phyloP scores from a whole-genome alignment of 306 rosid species.

The Prunus mira region DNA sequence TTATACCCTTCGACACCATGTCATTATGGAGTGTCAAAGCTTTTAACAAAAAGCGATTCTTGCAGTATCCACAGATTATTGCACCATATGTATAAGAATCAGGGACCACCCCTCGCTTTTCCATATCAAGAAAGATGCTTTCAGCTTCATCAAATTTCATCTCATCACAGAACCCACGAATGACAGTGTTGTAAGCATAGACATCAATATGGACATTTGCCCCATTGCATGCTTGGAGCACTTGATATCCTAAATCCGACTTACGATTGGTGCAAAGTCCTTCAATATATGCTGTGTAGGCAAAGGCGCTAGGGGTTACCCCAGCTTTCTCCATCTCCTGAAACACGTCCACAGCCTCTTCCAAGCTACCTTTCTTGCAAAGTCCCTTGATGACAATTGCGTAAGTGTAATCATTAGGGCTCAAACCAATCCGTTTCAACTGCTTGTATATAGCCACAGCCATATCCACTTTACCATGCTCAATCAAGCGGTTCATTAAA shows the following conservation, averaged over 20 bases:
- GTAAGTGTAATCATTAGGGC: constrained; percentile 63
- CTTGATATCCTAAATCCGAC: constrained; percentile 54
- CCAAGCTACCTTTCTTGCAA: constrained; percentile 56
- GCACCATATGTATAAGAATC: constrained; percentile 47
- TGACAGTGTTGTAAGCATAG: constrained; percentile 50
- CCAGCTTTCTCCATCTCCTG: constrained; percentile 68
- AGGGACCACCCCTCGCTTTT: constrained; percentile 55
- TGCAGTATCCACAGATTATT: constrained; percentile 75
- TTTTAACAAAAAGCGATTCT: constrained; percentile 40
- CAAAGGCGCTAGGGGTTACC: constrained; percentile 43
- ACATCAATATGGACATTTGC: constrained; percentile 38
- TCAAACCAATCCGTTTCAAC: constrained; percentile 66
- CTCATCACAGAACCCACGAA: constrained; percentile 77
- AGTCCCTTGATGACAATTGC: constrained; percentile 66
- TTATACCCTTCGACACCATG: constrained; percentile 65
- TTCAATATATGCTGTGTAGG: constrained; percentile 52
- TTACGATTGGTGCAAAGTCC: constrained; percentile 57
- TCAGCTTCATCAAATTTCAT: constrained; percentile 59
- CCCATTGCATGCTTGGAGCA: constrained; percentile 47
- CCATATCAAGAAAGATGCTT: constrained; percentile 54
- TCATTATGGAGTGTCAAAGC: constrained; percentile 48
- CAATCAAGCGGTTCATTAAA: constrained; percentile 64
- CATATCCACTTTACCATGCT: constrained; percentile 36
- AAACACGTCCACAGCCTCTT: constrained; percentile 42
- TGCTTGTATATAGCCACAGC: constrained; percentile 48